A percentile compares a stretch with the other conserved stretches of the same genome.
These are phyloP conservation scores for Pogostemon cablin DNA, from an alignment of 257 asterid species.

Conservation along the genomic window DNA sequence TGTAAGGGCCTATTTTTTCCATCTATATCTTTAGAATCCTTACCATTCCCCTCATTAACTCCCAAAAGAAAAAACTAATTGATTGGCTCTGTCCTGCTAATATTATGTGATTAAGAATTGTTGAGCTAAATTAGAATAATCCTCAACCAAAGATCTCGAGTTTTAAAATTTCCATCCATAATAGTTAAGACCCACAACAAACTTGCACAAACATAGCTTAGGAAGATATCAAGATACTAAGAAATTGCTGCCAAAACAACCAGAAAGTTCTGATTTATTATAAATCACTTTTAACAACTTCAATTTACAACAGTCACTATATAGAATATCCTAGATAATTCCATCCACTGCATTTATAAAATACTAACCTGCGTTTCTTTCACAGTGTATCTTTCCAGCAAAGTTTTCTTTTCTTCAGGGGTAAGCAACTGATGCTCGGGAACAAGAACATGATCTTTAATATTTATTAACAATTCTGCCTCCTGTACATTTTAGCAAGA, in stretches of 20 bases:
- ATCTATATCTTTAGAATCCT: too few species aligned
- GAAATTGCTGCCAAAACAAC: conserved; percentile 6
- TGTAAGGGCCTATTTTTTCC: too few species aligned
- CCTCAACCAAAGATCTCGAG: not conserved
- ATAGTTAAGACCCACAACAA: not conserved
- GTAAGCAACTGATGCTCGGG: conserved; percentile 80
- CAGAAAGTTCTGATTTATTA: not conserved
- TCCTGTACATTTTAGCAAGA: conserved; percentile 33
- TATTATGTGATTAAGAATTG: not conserved
- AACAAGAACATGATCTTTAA: conserved; percentile 78
- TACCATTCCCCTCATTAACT: too few species aligned
- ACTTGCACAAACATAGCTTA: not conserved
- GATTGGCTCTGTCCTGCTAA: not conserved
- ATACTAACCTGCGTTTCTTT: conserved; percentile 81
- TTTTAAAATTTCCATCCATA: conserved; percentile 1
- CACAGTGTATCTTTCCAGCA: conserved; percentile 84
- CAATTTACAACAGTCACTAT: not conserved
- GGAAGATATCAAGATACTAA: not conserved
- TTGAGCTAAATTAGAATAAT: not conserved
- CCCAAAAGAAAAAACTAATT: too few species aligned
- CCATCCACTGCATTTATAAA: not conserved
- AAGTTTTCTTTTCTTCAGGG: conserved; percentile 72
- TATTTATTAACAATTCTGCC: conserved; percentile 74
- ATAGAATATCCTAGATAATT: not conserved
- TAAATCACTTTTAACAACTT: not conserved